Base-by-base conservation (phyloP, 1,284 basidiomycete species). In the Rugosomyces carneus region DNA sequence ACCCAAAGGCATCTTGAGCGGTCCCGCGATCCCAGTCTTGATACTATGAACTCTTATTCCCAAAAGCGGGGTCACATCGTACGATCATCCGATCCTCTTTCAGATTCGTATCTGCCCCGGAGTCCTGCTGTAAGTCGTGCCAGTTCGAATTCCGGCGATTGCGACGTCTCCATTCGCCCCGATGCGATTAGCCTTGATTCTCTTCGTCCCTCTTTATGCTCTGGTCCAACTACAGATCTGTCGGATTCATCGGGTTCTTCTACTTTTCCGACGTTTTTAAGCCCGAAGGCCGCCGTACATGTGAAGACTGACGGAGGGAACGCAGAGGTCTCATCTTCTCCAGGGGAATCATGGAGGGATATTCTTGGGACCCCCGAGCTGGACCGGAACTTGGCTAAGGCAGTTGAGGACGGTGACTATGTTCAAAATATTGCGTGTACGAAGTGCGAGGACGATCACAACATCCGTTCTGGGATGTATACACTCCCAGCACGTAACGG, bases 1-100 rank as follows among this genome's bases (percentile, higher is more conserved):
- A 67, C 65, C 9, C 66, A 67, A 44, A 49, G 57, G 24, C 67
- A 69, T 46, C 61, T 71, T 40, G 56, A 60, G 43, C 66, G 69
- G 39, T 60, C 68, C 3, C 61, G 62, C 7, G 56, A 58, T 20
- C 53, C 63, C 5, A 58, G 61, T 18, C 50, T 54, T 38, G 55
- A 55, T 20, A 27, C 53, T 31, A 57, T 59, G 16, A 44, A 53
- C 18, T 57, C 63, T 42, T 63, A 60, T 5, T 40, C 51, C 6
- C 42, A 46, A 20, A 49, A 51, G 29, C 31, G 48, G 32, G 40
- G 51, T n/a, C 57, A 57, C 16, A 53, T 57, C 10, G 45, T 57
- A 24, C 60, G 21, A 51, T 53, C 18, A 50, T 59, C 16, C 56
- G 57, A n/a, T 40, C 13, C 29, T 5, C 54, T 1, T 56, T 59